A percentile compares a stretch with the other conserved stretches of the same genome.
Conservation (phyloP, 768 basidiomycete species). For the Daedaleopsis nitida region DNA sequence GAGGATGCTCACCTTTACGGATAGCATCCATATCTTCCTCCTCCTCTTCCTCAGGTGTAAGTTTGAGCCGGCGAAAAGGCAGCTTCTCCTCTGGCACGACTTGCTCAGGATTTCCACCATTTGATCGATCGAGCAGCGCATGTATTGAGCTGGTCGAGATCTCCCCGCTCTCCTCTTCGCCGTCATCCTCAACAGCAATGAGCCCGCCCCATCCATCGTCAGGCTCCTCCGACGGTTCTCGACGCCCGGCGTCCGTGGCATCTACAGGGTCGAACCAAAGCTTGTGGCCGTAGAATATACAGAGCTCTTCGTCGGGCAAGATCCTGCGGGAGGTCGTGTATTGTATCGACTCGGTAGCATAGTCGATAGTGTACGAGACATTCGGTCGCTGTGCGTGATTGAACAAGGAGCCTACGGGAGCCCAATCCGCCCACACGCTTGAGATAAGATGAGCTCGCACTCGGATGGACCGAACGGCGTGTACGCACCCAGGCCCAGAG, state of each 20-base stretch:
- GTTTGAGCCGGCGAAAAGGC: constrained; percentile 66
- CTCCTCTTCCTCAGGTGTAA: constrained; percentile 56
- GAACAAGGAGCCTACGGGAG: constrained; percentile 69
- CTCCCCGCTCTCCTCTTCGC: constrained; percentile 10
- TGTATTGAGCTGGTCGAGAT: neutral
- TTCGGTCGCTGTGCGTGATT: constrained; percentile 77
- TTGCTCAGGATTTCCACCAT: constrained; percentile 43
- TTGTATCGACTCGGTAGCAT: constrained; percentile 55
- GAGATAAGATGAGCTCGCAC: neutral
- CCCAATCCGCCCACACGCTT: neutral
- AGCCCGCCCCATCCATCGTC: constrained; percentile 54
- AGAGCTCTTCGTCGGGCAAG: constrained; percentile 67
- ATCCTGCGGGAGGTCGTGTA: constrained; percentile 61
- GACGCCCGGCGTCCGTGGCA: neutral
- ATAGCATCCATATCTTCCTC: constrained; percentile 62
- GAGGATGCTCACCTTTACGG: constrained; percentile 48
- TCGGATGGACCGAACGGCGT: neutral
- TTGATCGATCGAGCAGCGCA: neutral
- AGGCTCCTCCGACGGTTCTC: constrained; percentile 8
- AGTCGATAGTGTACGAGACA: constrained; percentile 63
- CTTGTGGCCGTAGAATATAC: constrained; percentile 74
- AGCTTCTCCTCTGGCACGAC: constrained; percentile 58
- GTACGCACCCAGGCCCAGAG: constrained; percentile 71
- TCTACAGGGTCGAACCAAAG: constrained; percentile 63
- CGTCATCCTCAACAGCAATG: constrained; percentile 27